Evolutionary conservation across 2,329 filamentous ascomycete genomes (phyloP).

Genomic region (Teratosphaeria destructans): DNA sequence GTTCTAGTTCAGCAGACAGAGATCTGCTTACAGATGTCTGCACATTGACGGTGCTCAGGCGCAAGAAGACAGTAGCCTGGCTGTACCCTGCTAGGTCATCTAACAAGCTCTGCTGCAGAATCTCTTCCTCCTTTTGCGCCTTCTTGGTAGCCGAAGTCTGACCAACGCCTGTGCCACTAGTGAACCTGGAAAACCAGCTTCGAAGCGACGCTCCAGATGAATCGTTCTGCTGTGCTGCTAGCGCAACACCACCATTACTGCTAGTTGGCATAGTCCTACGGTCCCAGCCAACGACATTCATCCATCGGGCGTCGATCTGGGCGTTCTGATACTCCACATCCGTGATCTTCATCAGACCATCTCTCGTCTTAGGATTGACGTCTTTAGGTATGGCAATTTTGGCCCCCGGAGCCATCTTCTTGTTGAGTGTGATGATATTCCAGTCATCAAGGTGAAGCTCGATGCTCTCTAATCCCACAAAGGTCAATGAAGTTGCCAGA

Average conservation of each 20-base stretch:
- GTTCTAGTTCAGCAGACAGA: constrained; percentile 77
- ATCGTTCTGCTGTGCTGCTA: constrained; percentile 35
- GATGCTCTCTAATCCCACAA: constrained; percentile 78
- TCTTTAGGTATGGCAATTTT: constrained; percentile 65
- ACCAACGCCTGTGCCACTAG: constrained; percentile 11
- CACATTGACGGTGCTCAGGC: constrained; percentile 75
- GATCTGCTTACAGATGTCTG: constrained; percentile 61
- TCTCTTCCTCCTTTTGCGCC: constrained; percentile 52
- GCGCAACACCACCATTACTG: constrained; percentile 19
- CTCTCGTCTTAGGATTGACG: constrained; percentile 71
- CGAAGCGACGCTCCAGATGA: constrained; percentile 38
- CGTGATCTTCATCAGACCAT: constrained; percentile 77
- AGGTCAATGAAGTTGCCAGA: constrained; percentile 86
- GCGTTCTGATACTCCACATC: constrained; percentile 76
- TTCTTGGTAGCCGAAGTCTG: constrained; percentile 49
- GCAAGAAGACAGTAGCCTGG: constrained; percentile 74
- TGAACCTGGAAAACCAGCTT: constrained; percentile 67
- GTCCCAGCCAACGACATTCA: constrained; percentile 82
- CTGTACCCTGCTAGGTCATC: constrained; percentile 63
- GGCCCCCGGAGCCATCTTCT: constrained; percentile 73
- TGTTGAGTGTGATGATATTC: constrained; percentile 65
- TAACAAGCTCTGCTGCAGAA: constrained; percentile 50
- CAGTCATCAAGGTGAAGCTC: constrained; percentile 88
- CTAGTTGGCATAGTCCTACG: constrained; percentile 29
- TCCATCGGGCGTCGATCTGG: constrained; percentile 84